A percentile compares a stretch with the other conserved stretches of the same genome.
These are phyloP conservation scores for Herpetomonas samuelpessoai DNA, from an alignment of 208 protist species.

Conservation along the genomic window DNA sequence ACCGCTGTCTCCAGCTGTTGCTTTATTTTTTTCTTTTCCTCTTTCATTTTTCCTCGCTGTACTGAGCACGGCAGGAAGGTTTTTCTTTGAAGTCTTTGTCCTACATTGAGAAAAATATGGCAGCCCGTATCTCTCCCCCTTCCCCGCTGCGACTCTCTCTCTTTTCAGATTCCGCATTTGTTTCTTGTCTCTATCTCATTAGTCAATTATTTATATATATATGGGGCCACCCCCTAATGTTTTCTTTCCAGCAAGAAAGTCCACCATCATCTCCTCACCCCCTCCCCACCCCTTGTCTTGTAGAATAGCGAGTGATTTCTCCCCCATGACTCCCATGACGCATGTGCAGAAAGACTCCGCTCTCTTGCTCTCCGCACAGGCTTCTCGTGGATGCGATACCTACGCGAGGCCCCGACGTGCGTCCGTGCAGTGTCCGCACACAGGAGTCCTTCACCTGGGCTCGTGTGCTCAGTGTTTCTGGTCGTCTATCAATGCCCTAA, in stretches of 20 bases:
- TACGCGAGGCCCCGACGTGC: background rate
- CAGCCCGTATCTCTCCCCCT: no score
- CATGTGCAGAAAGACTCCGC: background rate
- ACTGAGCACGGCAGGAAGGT: no score
- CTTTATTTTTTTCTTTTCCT: constrained; percentile 3
- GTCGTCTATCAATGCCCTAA: background rate
- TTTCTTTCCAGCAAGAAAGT: background rate
- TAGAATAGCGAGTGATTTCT: background rate
- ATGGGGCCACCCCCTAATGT: no score
- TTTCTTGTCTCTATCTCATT: no score
- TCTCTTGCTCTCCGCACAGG: background rate
- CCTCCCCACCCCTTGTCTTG: background rate
- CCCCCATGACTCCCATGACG: background rate
- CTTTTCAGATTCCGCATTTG: background rate
- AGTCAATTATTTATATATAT: no score
- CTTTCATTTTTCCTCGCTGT: background rate
- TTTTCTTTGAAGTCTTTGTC: no score
- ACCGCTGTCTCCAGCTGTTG: no score
- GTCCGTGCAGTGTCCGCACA: background rate
- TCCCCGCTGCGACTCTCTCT: background rate
- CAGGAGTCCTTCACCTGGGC: background rate
- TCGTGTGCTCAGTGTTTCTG: background rate
- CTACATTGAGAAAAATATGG: no score
- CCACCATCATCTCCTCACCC: background rate
- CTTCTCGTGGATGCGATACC: background rate